Conservation (phyloP, 2,329 filamentous ascomycete species). For the Zasmidium cellare region DNA sequence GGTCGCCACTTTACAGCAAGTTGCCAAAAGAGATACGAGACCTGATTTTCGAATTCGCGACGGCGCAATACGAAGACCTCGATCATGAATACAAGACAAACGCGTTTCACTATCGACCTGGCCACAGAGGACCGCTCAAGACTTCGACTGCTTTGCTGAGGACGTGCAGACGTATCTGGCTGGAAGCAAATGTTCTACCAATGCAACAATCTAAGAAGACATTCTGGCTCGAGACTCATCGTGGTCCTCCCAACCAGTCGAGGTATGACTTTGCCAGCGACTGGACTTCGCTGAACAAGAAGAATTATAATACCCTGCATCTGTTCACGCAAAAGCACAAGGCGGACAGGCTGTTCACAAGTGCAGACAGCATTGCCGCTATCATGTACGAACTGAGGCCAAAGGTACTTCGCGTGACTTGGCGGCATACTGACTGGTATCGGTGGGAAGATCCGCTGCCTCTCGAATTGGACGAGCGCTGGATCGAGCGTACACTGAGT, state of each 20-base stretch:
- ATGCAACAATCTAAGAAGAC: constrained; percentile 32
- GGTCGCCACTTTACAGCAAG: constrained; percentile 15
- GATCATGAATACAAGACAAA: constrained; percentile 25
- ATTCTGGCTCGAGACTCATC: constrained; percentile 29
- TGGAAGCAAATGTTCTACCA: constrained; percentile 35
- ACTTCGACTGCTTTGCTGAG: constrained; percentile 29
- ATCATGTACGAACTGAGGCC: not conserved
- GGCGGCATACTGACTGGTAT: constrained; percentile 40
- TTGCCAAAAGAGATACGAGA: constrained; percentile 25
- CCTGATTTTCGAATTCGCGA: constrained; percentile 37
- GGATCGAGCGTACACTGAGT: constrained; percentile 25
- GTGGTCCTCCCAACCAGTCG: constrained; percentile 6
- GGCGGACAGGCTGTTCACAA: constrained; percentile 26
- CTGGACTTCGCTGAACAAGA: constrained; percentile 12
- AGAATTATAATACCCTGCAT: constrained; percentile 21
- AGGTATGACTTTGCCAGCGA: constrained; percentile 1
- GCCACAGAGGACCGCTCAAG: constrained; percentile 28
- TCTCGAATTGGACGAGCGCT: constrained; percentile 26
- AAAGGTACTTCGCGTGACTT: constrained; percentile 31
- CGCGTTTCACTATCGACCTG: constrained; percentile 36
- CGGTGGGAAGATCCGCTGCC: constrained; percentile 35
- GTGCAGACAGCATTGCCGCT: not conserved
- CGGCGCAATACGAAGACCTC: constrained; percentile 32
- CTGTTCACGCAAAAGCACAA: constrained; percentile 28
- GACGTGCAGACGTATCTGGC: constrained; percentile 39